Conservation (phyloP, 305 asterid genomes). For the Salvia sclarea region DNA sequence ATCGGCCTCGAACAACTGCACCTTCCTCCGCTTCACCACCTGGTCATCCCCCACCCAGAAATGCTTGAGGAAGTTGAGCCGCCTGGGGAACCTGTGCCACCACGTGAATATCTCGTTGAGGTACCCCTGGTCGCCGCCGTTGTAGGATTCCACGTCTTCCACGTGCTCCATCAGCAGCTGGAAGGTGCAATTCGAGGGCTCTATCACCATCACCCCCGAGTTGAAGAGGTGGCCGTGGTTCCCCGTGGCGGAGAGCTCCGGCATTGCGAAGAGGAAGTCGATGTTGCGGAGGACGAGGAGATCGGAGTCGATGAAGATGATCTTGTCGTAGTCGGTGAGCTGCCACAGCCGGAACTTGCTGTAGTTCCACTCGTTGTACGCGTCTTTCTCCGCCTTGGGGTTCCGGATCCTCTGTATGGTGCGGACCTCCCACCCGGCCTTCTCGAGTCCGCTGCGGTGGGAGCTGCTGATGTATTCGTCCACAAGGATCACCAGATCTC, state of each 20-base stretch:
- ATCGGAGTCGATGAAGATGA: conserved; percentile 71
- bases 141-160: conserved; percentile 63
- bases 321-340: conserved; percentile 65
- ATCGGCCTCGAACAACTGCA: conserved; percentile 51
- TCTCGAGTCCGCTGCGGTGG: conserved; percentile 59
- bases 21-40: conserved; percentile 47
- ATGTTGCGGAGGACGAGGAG: conserved; percentile 66
- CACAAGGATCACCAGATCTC: conserved; percentile 85
- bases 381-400: conserved; percentile 78
- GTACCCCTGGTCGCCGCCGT: conserved; percentile 79
- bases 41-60: conserved; percentile 75
- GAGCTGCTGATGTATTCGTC: conserved; percentile 59
- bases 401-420: conserved; percentile 59
- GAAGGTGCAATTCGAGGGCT: conserved; percentile 70
- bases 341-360: conserved; percentile 86
- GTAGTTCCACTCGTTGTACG: conserved; percentile 81
- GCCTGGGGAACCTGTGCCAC: conserved; percentile 80
- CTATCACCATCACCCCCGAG: conserved; percentile 76
- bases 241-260: conserved; percentile 73
- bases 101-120: conserved; percentile 69
- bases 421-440: conserved; percentile 70
- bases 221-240: conserved; percentile 68
- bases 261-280: conserved; percentile 63
- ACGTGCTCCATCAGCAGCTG: conserved; percentile 66
- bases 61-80: conserved; percentile 62